phyloP scores from a whole-genome alignment of 2,329 filamentous ascomycete genomes.

The Botrytis porri region DNA sequence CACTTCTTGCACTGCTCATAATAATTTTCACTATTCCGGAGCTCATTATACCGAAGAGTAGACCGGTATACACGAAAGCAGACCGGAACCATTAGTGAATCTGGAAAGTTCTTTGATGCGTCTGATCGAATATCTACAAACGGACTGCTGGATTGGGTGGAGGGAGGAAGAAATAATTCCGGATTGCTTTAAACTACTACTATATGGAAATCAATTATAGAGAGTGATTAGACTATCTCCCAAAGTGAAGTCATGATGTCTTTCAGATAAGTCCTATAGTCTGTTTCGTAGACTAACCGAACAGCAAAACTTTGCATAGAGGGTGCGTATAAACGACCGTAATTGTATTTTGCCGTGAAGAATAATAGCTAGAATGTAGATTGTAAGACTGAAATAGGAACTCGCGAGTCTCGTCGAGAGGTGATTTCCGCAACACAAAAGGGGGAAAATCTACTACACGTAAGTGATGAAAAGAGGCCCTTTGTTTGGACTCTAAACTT shows the following conservation, averaged over 20 bases:
- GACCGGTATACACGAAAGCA: background rate
- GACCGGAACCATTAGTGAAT: background rate
- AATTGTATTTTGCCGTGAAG: background rate
- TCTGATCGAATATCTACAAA: background rate
- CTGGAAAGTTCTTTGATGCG: no score
- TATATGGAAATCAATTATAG: background rate
- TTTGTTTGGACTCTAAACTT: no score
- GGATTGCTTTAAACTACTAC: background rate
- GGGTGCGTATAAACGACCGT: background rate
- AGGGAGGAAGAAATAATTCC: background rate
- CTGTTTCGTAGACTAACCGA: no score
- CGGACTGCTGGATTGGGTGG: no score
- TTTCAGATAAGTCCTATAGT: no score
- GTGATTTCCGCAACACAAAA: background rate
- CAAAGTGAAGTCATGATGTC: background rate
- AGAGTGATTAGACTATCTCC: background rate
- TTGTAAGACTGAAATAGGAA: no score
- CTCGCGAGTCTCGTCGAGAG: background rate
- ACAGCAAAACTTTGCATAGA: background rate
- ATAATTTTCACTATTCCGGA: background rate
- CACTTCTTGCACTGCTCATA: background rate
- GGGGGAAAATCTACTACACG: background rate
- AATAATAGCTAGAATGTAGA: background rate
- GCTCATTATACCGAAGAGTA: background rate
- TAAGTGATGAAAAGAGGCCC: background rate